phyloP scores from a whole-genome alignment of 768 basidiomycete genomes.

The Tricholoma saponaceum region DNA sequence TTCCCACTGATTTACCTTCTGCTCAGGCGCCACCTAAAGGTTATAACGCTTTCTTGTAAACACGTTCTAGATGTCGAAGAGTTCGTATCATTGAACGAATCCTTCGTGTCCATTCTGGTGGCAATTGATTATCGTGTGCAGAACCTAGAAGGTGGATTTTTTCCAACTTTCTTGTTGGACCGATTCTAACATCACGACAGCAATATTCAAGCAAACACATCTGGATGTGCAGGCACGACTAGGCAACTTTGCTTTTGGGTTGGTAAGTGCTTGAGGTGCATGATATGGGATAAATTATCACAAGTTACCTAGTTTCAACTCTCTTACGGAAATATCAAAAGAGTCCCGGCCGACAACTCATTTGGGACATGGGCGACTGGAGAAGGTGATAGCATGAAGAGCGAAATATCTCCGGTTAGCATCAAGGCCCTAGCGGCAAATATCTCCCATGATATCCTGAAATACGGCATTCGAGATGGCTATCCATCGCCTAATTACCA shows the following conservation, averaged over 20 bases:
- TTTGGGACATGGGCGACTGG: conserved; percentile 25
- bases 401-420: conserved; percentile 12
- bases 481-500: conserved; percentile 28
- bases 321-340: conserved; percentile 28
- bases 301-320: conserved; percentile 22
- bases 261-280: conserved; percentile 18
- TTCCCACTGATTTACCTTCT: conserved; percentile 33
- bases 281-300: too few species aligned
- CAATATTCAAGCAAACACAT: conserved; percentile 33
- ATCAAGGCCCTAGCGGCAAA: conserved; percentile 11
- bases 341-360: conserved; percentile 26
- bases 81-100: conserved; percentile 24
- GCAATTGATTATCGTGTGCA: conserved; percentile 28
- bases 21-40: conserved; percentile 27
- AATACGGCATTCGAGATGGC: conserved; percentile 29
- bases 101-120: conserved; percentile 25
- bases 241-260: conserved; percentile 34
- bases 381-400: conserved; percentile 13
- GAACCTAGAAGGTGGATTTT: conserved; percentile 26
- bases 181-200: conserved; percentile 9
- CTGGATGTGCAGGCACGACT: conserved; percentile 28
- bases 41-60: conserved; percentile 28
- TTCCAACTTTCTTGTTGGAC: background rate
- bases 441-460: conserved; percentile 23
- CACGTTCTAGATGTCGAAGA: conserved; percentile 32